Evolutionary conservation across 164 flowering plant species (phyloP).

Genomic region (Platanus orientalis): DNA sequence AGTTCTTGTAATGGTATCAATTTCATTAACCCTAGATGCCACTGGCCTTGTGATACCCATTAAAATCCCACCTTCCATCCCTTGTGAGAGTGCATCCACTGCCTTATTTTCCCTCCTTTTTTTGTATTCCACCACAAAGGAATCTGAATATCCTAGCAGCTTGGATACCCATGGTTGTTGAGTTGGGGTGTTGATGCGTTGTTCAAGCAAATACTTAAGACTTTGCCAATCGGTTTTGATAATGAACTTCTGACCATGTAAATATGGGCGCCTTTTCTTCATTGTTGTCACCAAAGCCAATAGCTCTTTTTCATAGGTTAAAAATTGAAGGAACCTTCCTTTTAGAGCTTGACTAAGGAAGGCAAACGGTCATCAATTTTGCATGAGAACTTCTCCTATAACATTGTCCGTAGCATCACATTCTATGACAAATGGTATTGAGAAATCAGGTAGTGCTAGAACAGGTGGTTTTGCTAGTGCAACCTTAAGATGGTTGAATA

Average conservation of each 20-base stretch:
- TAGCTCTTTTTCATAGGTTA: not conserved
- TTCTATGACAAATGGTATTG: not conserved
- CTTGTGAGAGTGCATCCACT: not conserved
- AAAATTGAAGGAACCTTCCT: not conserved
- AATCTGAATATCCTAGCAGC: not conserved
- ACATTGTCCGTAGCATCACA: not conserved
- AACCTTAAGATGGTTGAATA: not conserved
- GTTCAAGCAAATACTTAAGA: not conserved
- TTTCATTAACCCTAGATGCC: too few relatives aligned
- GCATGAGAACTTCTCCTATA: not conserved
- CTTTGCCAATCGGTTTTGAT: not conserved
- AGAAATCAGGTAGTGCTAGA: too few relatives aligned
- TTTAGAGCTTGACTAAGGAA: not conserved
- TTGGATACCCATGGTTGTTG: not conserved
- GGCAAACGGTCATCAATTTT: not conserved
- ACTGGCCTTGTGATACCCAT: too few relatives aligned
- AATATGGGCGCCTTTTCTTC: not conserved
- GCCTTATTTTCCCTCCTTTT: not conserved
- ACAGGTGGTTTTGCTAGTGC: too few relatives aligned
- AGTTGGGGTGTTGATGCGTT: not conserved
- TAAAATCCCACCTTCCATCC: not conserved
- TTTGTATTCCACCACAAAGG: too few relatives aligned
- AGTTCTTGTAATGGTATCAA: too few relatives aligned
- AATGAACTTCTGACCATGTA: not conserved
- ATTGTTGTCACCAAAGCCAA: not conserved